Conservation (phyloP, 1,284 basidiomycete genomes). For the Leccinum fuscescens region DNA sequence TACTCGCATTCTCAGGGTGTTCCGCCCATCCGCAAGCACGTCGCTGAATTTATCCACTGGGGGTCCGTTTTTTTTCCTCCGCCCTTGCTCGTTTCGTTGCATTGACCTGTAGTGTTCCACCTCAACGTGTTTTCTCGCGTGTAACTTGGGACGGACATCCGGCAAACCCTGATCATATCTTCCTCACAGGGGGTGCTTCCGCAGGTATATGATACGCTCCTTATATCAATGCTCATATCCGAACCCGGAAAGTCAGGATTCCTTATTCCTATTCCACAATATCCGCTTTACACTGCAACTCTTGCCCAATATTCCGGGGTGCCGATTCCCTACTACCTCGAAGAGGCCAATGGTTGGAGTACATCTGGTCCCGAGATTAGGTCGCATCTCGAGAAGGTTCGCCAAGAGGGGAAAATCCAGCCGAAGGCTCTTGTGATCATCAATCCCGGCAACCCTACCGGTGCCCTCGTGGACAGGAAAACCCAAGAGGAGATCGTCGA, state of each 20-base stretch:
- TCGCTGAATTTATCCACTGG: conserved; percentile 79
- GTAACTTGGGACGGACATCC: conserved; percentile 88
- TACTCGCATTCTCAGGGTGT: conserved; percentile 97
- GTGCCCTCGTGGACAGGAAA: conserved; percentile 69
- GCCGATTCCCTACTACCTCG: conserved; percentile 88
- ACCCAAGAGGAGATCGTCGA: conserved; percentile 76
- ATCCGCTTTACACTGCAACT: conserved; percentile 94
- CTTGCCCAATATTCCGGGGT: conserved; percentile 82
- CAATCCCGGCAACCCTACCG: conserved; percentile 96
- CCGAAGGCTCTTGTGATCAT: conserved; percentile 90
- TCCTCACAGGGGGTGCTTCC: conserved; percentile 92
- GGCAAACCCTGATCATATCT: conserved; percentile 83
- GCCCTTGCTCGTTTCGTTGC: not conserved
- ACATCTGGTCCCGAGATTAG: conserved; percentile 76
- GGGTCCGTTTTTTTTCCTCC: conserved; percentile 12
- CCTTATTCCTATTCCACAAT: conserved; percentile 97
- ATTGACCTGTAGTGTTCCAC: conserved; percentile 9
- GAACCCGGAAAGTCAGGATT: conserved; percentile 67
- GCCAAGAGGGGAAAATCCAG: conserved; percentile 54
- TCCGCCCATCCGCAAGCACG: conserved; percentile 82
- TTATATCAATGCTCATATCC: conserved; percentile 80
- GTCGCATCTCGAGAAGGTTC: conserved; percentile 66
- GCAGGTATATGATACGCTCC: conserved; percentile 78
- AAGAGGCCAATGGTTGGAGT: conserved; percentile 82
- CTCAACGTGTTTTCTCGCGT: not conserved